Base-by-base conservation (phyloP, 345 rosid genomes). In the Heritiera littoralis region DNA sequence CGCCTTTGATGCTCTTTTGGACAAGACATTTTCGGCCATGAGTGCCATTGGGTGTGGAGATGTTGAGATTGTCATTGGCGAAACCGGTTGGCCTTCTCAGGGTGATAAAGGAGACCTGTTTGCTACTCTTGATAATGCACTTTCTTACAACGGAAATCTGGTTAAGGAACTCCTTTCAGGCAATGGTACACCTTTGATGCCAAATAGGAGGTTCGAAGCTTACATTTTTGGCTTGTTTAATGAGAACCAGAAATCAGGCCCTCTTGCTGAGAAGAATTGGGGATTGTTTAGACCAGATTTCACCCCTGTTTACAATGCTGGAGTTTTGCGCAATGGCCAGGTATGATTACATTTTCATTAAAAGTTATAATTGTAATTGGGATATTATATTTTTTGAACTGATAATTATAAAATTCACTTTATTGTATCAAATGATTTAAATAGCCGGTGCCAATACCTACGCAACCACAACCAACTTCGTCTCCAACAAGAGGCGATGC, bases 171-270 rank as follows among this genome's bases (percentile, higher is more conserved):
- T 84, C 0, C 64, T 12, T 18, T 84, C 91, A 1, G 84, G 93
- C n/a, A 81, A 56, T 30, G 98, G 98, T 6, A 95, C 98, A 3
- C 98, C 98, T 0, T 75, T 93, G 80, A 92, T 92, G 98, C 98
- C 98, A 3, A 87, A 86, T 1, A 78, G 88, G 78, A 76, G 48
- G 52, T 88, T 95, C 23, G 95, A 92, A 85, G 86, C 95, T 0
- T 93, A 86, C 77, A 86, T 93, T 66, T 94, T 94, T 54, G 90
- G 88, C 0, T 76, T 94, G 78, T 94, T 94, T 30, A 89, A 94
- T 17, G 98, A 95, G 91, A 93, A 92, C 74, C 78, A 63, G 12
- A 95, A 95, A 9, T 91, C 95, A 0, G 98, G 98, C 15, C 81
- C 92, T 0, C 72, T 84, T 4, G 86, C 94, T 0, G 98, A 95